Evolutionary conservation across 1,139 yeast genomes (phyloP), one percentile per base, ranked within the genome.

Genomic region (Suhomyces kunorum): DNA sequence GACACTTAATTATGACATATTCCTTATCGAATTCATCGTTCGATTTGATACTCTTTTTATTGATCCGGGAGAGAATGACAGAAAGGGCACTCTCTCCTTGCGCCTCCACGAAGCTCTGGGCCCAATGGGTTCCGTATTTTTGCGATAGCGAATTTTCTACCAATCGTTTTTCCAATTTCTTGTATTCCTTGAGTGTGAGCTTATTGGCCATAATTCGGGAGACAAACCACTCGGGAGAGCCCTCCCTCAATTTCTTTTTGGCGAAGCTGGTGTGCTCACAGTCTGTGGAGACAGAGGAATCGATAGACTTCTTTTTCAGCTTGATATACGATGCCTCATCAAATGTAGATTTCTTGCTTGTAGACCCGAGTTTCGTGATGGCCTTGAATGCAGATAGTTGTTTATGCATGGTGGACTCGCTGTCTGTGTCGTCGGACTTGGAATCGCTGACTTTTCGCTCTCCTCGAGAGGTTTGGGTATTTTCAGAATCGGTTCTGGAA

Each of bases 81-180:
- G 74, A 61, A 16, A 72, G 56, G 0, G 77, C 77, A 9, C 73
- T 63, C 40, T 71, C 77, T 17, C 77, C 78, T 48, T 72, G 76
- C 2, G 66, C 65, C 12, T 58, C 60, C 14, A 61, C 55, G 47
- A 72, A 72, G 7, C 50, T 53, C 29, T 52, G 56, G 3, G 62
- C 53, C 76, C 76, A 71, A 14, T 27, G 31, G 17, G 43, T 37
- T 4, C 50, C 53, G 13, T 58, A 49, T 31, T 57, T 59, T 28
- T 48, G 35, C 11, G 52, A 45, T 28, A 35, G 44, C 33, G 47
- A 46, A 40, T 57, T 54, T 9, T 59, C 61, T 8, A 53, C 42
- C 15, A 72, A 51, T 43, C 59, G 61, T 44, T 65, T 70, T 31
- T 67, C 71, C 36, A 72, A 54, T 35, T 59, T 64, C 40, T 58